These are phyloP conservation scores for Hibiscus syriacus DNA, from an alignment of 345 rosid genomes.

Conservation along the genomic window DNA sequence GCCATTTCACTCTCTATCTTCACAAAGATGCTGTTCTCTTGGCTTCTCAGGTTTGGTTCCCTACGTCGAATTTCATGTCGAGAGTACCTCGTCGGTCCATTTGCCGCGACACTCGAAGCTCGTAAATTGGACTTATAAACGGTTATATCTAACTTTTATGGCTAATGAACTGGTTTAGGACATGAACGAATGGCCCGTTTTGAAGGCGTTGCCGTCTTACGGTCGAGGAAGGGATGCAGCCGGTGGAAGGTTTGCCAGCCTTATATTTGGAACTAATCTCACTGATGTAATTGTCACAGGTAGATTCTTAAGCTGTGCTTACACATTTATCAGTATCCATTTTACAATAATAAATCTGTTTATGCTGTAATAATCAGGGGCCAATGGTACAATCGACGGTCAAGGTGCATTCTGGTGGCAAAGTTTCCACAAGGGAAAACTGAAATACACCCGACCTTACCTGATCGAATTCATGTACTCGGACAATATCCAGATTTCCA, in stretches of 20 bases:
- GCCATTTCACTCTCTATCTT: too few relatives aligned
- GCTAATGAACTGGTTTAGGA: conserved; percentile 29
- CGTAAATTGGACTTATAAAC: too few relatives aligned
- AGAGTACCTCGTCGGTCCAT: neutral
- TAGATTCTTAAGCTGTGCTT: conserved; percentile 5
- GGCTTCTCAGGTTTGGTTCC: too few relatives aligned
- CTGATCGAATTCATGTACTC: conserved; percentile 75
- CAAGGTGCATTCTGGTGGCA: conserved; percentile 98
- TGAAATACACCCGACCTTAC: conserved; percentile 86
- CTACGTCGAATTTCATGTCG: too few relatives aligned
- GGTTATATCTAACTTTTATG: too few relatives aligned
- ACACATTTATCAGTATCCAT: neutral
- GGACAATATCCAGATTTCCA: conserved; percentile 62
- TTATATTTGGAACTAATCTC: conserved; percentile 78
- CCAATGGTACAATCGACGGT: conserved; percentile 81
- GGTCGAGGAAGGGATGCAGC: conserved; percentile 93
- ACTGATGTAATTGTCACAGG: conserved; percentile 83
- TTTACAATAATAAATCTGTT: neutral
- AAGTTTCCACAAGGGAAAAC: conserved; percentile 60
- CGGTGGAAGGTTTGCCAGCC: conserved; percentile 74
- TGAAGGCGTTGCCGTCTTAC: conserved; percentile 77
- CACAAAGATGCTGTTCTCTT: too few relatives aligned
- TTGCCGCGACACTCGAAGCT: too few relatives aligned
- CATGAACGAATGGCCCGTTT: conserved; percentile 53
- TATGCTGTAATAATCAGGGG: conserved; percentile 26